These are phyloP conservation scores for Xanthoconium stramineum DNA, from an alignment of 768 basidiomycete genomes.

Conservation along the genomic window DNA sequence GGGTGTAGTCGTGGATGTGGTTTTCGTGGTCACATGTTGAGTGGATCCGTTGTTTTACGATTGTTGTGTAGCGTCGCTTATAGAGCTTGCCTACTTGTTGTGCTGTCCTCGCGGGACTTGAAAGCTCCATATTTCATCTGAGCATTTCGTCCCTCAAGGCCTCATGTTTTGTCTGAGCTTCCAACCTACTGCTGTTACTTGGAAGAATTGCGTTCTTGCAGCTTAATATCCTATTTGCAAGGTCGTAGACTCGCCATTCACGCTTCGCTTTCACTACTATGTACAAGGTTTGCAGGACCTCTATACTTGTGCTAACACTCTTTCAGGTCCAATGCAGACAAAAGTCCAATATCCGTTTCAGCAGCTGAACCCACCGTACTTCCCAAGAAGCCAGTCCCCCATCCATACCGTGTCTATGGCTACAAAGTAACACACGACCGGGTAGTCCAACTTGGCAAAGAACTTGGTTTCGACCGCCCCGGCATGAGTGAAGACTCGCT, in stretches of 20 bases:
- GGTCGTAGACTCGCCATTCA: too few relatives aligned
- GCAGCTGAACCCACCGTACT: not conserved
- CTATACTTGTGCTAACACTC: not conserved
- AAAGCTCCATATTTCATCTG: too few relatives aligned
- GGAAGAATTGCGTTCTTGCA: too few relatives aligned
- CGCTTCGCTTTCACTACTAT: not conserved
- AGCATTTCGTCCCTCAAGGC: too few relatives aligned
- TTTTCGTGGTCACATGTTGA: too few relatives aligned
- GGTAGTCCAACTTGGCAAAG: not conserved
- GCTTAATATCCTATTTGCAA: too few relatives aligned
- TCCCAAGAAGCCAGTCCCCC: not conserved
- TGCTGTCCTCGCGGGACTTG: too few relatives aligned
- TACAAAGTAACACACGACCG: not conserved
- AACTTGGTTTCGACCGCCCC: not conserved
- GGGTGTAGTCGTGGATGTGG: constrained; percentile 23
- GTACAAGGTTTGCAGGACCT: not conserved
- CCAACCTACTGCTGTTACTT: too few relatives aligned
- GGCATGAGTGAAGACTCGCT: not conserved
- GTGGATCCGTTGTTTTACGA: too few relatives aligned
- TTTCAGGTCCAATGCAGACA: not conserved
- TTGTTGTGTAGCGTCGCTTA: too few relatives aligned
- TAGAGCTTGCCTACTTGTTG: too few relatives aligned
- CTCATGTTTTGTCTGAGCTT: too few relatives aligned
- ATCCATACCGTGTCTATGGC: not conserved
- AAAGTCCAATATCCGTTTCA: not conserved